Evolutionary conservation across 176 grass and related monocot genomes (phyloP).

Genomic region (Oryza meridionalis): DNA sequence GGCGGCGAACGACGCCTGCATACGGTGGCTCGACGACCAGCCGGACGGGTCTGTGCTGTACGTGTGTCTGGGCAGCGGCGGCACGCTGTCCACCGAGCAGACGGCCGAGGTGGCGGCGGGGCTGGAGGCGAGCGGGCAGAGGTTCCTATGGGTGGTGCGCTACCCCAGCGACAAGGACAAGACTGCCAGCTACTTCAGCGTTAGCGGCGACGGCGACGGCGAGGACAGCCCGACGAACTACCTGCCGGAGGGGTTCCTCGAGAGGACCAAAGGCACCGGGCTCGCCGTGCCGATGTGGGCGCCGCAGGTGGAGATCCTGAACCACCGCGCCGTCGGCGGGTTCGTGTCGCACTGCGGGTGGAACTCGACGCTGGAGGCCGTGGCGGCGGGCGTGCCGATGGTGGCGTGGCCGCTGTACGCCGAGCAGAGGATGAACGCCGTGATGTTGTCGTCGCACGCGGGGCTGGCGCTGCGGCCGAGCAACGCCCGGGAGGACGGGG

Average conservation of each 20-base stretch:
- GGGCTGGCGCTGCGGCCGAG: conserved; percentile 21
- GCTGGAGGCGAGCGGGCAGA: conserved; percentile 63
- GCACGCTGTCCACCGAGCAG: conserved; percentile 55
- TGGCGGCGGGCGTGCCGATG: conserved; percentile 51
- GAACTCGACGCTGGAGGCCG: conserved; percentile 62
- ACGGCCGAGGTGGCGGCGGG: conserved; percentile 59
- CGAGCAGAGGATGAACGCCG: conserved; percentile 63
- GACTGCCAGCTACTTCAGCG: conserved; percentile 1
- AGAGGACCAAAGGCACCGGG: conserved; percentile 35
- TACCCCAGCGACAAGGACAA: conserved; percentile 45
- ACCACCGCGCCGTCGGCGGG: conserved; percentile 42
- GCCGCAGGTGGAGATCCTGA: conserved; percentile 56
- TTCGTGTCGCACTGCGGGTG: conserved; percentile 65
- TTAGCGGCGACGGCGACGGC: not conserved
- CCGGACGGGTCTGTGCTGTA: conserved; percentile 61
- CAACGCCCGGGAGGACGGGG: not conserved
- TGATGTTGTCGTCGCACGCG: conserved; percentile 36
- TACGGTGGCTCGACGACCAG: conserved; percentile 77
- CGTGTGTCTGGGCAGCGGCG: conserved; percentile 66
- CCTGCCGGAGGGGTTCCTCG: conserved; percentile 40
- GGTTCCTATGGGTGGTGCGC: conserved; percentile 68
- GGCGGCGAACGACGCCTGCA: conserved; percentile 4
- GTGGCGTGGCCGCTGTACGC: conserved; percentile 60
- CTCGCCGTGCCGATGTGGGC: conserved; percentile 49
- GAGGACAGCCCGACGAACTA: conserved; percentile 32